Evolutionary conservation across 345 rosid genomes (phyloP), one percentile per base, ranked within the genome.

Genomic region (Populus davidiana): DNA sequence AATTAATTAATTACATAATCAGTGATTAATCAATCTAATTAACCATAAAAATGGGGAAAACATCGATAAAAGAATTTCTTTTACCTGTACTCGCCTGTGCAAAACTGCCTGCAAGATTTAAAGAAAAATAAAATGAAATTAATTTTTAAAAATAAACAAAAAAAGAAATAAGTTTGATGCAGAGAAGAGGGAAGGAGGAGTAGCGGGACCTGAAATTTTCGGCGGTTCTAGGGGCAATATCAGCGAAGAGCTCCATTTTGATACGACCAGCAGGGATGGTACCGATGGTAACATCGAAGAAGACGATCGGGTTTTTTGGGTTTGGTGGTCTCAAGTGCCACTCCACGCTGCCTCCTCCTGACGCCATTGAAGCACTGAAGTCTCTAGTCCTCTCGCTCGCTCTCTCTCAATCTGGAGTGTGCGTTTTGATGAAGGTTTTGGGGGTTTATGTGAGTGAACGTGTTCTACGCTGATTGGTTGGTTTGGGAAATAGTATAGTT

Each of bases 241-340:
- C 99, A 41, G 99, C 94, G 83, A 96, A 96, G 81, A 96, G 97
- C 86, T 96, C 99, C 99, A 93, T 96, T 89, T 93, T 93, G 86
- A 92, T 87, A 38, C 98, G 93, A 50, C 97, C 99, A 25, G 97
- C 97, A 14, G 95, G 91, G 75, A 96, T 94, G 74, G 91, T 87
- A 50, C 97, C 99, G 74, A 96, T 96, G 33, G 96, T 93, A 35
- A 92, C 61, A 64, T 96, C 99, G 87, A 96, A 96, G 88, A 96
- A 96, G 33, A 96, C 98, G 36, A 96, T 86, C n/a, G 97, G 99
- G 71, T 92, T 96, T 87, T 92, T 96, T 77, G 97, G 95, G 87
- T 92, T 92, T 25, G 89, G 91, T 13, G 99, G 97, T 73, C 99
- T 88, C 47, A 91, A 90, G 70, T 92, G 99, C 99, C 99, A 93